phyloP scores from a whole-genome alignment of 768 basidiomycete species.

The Chalciporus piperatus region DNA sequence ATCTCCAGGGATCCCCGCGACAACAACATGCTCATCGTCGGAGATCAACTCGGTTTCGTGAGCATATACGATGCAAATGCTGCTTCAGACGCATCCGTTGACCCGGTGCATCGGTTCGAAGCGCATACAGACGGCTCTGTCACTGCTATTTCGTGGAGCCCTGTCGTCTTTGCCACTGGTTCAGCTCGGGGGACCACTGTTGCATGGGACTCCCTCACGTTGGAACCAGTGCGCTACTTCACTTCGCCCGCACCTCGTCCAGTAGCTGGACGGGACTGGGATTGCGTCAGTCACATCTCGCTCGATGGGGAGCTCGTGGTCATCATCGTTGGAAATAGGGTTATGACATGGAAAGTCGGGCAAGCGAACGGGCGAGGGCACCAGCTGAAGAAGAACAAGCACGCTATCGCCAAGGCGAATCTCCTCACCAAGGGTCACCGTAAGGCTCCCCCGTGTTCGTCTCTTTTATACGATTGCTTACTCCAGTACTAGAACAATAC shows the following conservation, averaged over 20 bases:
- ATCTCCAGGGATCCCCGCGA: slow-evolving; percentile 41
- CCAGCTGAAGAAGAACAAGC: slow-evolving; percentile 33
- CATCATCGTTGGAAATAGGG: slow-evolving; percentile 55
- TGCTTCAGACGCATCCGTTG: slow-evolving; percentile 15
- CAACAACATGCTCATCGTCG: slow-evolving; percentile 54
- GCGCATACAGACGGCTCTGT: slow-evolving; percentile 65
- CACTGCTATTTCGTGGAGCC: slow-evolving; percentile 61
- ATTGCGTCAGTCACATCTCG: slow-evolving; percentile 54
- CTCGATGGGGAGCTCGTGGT: slow-evolving; percentile 54
- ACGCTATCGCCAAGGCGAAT: slow-evolving; percentile 25
- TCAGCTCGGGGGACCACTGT: slow-evolving; percentile 56
- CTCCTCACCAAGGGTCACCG: slow-evolving; percentile 44
- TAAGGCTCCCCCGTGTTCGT: slow-evolving; percentile 26
- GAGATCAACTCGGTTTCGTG: slow-evolving; percentile 64
- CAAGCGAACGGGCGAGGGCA: slow-evolving; percentile 32
- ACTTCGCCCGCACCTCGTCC: slow-evolving; percentile 42
- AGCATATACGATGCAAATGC: slow-evolving; percentile 55
- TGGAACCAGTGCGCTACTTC: slow-evolving; percentile 56
- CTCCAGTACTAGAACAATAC: slow-evolving; percentile 48
- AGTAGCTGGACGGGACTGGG: slow-evolving; percentile 34
- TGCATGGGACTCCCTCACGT: slow-evolving; percentile 66
- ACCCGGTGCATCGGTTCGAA: slow-evolving; percentile 50
- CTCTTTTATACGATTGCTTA: neutral
- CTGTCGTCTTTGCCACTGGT: slow-evolving; percentile 60
- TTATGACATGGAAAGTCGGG: slow-evolving; percentile 69